Base-by-base conservation (phyloP, 169 alveolate genomes). In the Cryptosporidium baileyi region DNA sequence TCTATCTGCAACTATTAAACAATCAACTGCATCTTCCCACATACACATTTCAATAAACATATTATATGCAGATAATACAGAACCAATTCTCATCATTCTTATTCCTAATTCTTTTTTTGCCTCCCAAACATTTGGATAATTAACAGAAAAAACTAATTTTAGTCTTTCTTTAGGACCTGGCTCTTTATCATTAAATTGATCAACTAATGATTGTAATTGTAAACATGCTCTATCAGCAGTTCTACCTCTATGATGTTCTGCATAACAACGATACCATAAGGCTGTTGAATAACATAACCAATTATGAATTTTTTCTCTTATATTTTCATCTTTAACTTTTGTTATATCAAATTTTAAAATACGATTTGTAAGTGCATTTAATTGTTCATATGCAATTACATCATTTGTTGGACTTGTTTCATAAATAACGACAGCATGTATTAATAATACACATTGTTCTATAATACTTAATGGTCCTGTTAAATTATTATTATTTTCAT, bases 1-100 rank as follows among this genome's bases (percentile, higher is more conserved):
- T 51, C 94, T 90, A 34, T 93, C 95, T 1, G 96, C 94, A 61
- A 94, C 93, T 61, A 92, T 89, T 79, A 94, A 81, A 22, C 96
- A 93, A 38, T 94, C 94, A 32, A 94, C 94, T 0, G 96, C 95
- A 30, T 95, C 98, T 80, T 96, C 98, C 91, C 94, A 94, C 93
- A 95, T 85, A 52, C 89, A 89, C 67, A 93, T 88, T 52, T 92
- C 96, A 81, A 89, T 90, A 81, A 96, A 92, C 52, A 90, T 81
- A 63, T 93, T 95, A 89, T 82, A 93, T n/a, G 98, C 98, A 79
- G 90, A 88, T n/a, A 63, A 26, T 38, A 91, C 80, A 1, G 94
- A 94, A 3, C 97, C 96, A 52, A 92, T 88, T 5, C 91, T 51
- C 94, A 90, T 82, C 82, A 89, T 93, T 54, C 88, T 80, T 54